Evolutionary conservation across 768 basidiomycete genomes (phyloP), one percentile per base, ranked within the genome.

Genomic region (Auricularia auricula-judae): DNA sequence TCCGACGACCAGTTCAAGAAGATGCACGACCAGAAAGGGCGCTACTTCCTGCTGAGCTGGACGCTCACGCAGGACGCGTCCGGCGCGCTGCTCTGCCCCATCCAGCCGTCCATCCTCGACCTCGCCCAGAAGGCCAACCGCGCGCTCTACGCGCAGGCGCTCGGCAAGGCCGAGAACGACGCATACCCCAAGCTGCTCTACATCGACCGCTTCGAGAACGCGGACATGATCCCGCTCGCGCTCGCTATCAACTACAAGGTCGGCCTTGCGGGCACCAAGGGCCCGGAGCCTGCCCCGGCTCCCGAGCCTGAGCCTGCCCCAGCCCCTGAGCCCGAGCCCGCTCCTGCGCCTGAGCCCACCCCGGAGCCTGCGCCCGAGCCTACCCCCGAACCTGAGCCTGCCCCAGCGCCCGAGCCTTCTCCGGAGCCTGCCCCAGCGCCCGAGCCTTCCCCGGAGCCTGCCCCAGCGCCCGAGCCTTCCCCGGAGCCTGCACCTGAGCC

Each of bases 241-340:
- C 21, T 62, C 23, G 61, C 61, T 36, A 62, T 62, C 36, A 62
- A 62, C 61, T 62, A 51, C 39, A 62, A 62, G 29, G 44, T 62
- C 39, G 39, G 39, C 39, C 39, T 42, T 14, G 39, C 39, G 39
- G 39, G 39, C 39, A 58, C 23, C 10, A 58, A 42, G 39, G 21
- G 18, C 47, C 47, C 47, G 10, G 47, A 16, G 18, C 47, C 47
- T 16, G 47, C 11, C 11, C 47, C 47, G 5, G 47, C 47, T 18
- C 47, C 47, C 1, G 47, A 51, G 47, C 47, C 47, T 18, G 21
- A 16, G 47, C 18, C 14, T 5, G 47, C 8, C 5, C 47, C 47
- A 1, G 47, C 47, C 21, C 47, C 47, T 14, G 39, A 42, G 39
- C 39, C 39, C 39, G 39, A 42, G 39, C 39, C 39, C 39, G 39